phyloP scores from a whole-genome alignment of 2,329 filamentous ascomycete genomes.

The Didymosphaeria variabile region DNA sequence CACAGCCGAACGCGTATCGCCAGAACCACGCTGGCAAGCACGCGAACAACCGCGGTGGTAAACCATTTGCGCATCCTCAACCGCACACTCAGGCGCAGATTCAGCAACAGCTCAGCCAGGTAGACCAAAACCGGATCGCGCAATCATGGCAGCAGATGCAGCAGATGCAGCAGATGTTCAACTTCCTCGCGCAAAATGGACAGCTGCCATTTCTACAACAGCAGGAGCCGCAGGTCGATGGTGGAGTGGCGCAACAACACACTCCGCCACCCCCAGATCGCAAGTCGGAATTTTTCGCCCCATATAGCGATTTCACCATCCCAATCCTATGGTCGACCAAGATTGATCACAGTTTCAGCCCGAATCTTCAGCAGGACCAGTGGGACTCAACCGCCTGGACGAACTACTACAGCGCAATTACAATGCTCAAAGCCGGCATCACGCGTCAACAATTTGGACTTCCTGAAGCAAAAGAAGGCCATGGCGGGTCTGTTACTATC shows the following conservation, averaged over 20 bases:
- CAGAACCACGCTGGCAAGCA: neutral
- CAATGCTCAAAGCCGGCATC: constrained; percentile 16
- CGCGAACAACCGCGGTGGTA: neutral
- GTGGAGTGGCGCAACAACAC: neutral
- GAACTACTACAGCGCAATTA: constrained; percentile 15
- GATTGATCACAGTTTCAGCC: constrained; percentile 14
- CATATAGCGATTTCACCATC: constrained; percentile 24
- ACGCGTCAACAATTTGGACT: constrained; percentile 21
- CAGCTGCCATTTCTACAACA: neutral
- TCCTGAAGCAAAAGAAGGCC: neutral
- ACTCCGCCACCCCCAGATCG: neutral
- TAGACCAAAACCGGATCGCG: neutral
- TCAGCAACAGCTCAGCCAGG: neutral
- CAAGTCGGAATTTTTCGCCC: neutral
- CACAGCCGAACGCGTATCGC: neutral
- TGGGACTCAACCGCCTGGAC: constrained; percentile 4
- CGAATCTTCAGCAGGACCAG: neutral
- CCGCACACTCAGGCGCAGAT: neutral
- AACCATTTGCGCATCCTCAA: neutral
- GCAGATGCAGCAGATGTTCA: neutral
- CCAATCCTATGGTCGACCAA: constrained; percentile 24
- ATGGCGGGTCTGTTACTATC: constrained; percentile 17
- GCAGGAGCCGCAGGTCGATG: neutral
- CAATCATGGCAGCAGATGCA: neutral
- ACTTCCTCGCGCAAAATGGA: neutral